Base-by-base conservation (phyloP, 352 stramenopile species). In the Phytophthora pinifolia region DNA sequence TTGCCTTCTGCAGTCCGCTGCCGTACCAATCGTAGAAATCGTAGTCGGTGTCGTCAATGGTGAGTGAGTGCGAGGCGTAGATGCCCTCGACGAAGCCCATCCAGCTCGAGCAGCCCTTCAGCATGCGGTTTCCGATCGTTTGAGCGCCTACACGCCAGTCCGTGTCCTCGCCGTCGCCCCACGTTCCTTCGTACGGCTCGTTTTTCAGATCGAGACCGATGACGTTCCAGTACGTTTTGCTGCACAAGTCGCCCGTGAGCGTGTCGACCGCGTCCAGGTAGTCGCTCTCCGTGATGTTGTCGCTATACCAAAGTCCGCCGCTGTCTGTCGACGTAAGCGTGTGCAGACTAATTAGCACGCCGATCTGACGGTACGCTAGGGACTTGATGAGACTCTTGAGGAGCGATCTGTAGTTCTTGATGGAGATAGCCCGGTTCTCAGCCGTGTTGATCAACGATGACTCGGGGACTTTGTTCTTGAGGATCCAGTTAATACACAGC, bases 201-300 rank as follows among this genome's bases (percentile, higher is more conserved):
- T 85, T 91, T 64, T 86, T 85, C 30, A 92, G 56, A 45, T 89
- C 76, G 22, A 92, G 61, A 13, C 78, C 79, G 9, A 92, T 76
- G 36, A 92, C 58, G 57, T 90, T 90, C 76, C 78, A 92, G 62
- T 87, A 92, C 34, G 74, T 67, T 9, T 72, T 59, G 4, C 54
- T 75, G 57, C 82, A 90, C 17, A 90, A 42, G 6, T 54, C 63
- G 3, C 25, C 51, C 0, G 76, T 83, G 17, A 86, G 48, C 4
- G 51, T 66, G 34, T 80, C 73, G 35, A 86, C 75, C 2, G 76
- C 68, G 0, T 62, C 55, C 22, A 86, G 31, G 27, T 73, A 82
- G 6, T 70, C 46, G 8, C 67, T 64, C 33, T 79, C 62, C 1
- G 69, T 62, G 37, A 80, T 46, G 3, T 55, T 57, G 13, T 60